phyloP scores from a whole-genome alignment of 1,284 basidiomycete genomes.

The Puccinia coronata region DNA sequence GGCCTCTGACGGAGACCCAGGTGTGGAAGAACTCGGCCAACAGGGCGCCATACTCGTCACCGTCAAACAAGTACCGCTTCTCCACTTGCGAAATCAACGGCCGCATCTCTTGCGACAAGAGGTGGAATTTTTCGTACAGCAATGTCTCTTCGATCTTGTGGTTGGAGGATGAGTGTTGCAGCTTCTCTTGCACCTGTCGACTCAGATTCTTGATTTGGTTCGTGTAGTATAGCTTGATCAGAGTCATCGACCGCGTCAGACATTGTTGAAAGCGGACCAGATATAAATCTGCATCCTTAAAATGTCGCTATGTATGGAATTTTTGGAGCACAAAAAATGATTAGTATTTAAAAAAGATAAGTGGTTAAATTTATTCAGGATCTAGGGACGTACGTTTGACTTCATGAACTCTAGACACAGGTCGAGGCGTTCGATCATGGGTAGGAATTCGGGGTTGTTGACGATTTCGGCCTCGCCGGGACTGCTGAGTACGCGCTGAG shows the following conservation, averaged over 20 bases:
- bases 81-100: constrained; percentile 82
- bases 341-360: no score
- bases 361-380: not conserved
- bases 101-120: constrained; percentile 70
- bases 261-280: constrained; percentile 91
- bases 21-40: constrained; percentile 79
- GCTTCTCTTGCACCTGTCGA: constrained; percentile 62
- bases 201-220: constrained; percentile 72
- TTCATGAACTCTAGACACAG: constrained; percentile 85
- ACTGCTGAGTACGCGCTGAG: constrained; percentile 84
- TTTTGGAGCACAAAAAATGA: no score
- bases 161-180: constrained; percentile 23
- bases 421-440: constrained; percentile 89
- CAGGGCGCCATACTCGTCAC: constrained; percentile 74
- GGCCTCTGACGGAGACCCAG: constrained; percentile 73
- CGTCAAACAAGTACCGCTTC: constrained; percentile 68
- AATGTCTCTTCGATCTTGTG: constrained; percentile 65
- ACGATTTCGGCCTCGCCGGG: constrained; percentile 81
- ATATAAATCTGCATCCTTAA: constrained; percentile 84
- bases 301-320: constrained; percentile 71
- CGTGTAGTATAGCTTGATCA: constrained; percentile 91
- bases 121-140: constrained; percentile 80
- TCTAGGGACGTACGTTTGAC: constrained; percentile 68
- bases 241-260: constrained; percentile 89
- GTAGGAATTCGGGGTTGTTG: constrained; percentile 80